Evolutionary conservation across 768 basidiomycete genomes (phyloP).

Genomic region (Asterophora parasitica): DNA sequence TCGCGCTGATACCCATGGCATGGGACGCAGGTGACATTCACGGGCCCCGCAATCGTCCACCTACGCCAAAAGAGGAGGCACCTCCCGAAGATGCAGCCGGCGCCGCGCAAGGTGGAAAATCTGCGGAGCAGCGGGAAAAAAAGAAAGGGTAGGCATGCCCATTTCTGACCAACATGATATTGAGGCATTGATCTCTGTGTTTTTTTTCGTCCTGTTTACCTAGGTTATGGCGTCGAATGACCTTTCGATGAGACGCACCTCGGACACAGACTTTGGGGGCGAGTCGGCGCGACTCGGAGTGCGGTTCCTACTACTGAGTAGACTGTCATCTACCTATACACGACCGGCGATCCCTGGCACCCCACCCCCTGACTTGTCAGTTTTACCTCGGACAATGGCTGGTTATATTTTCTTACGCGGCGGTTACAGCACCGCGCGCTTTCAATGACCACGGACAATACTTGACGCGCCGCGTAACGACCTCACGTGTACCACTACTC

Average conservation of each 20-base stretch:
- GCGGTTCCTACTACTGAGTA: too few species aligned
- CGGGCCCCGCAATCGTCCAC: constrained; percentile 21
- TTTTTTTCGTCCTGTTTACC: background rate
- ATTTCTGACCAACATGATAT: background rate
- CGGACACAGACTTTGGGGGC: background rate
- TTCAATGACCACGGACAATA: too few species aligned
- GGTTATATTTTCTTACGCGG: too few species aligned
- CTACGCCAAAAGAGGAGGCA: background rate
- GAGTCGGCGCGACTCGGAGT: too few species aligned
- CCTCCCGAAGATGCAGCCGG: too few species aligned
- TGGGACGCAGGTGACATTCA: constrained; percentile 55
- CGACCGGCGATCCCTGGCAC: too few species aligned
- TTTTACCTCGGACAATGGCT: too few species aligned
- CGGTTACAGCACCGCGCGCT: too few species aligned
- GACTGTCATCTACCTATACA: too few species aligned
- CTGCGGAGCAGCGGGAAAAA: constrained; percentile 8
- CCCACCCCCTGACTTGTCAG: too few species aligned
- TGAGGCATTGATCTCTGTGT: background rate
- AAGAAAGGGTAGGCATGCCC: constrained; percentile 6
- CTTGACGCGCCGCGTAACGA: background rate
- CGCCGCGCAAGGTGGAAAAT: background rate
- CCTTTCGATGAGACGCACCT: background rate
- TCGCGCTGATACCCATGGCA: constrained; percentile 68
- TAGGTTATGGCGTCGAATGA: background rate
- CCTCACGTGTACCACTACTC: background rate